Conservation (phyloP, 768 basidiomycete genomes). For the Rhizopogon sp. region DNA sequence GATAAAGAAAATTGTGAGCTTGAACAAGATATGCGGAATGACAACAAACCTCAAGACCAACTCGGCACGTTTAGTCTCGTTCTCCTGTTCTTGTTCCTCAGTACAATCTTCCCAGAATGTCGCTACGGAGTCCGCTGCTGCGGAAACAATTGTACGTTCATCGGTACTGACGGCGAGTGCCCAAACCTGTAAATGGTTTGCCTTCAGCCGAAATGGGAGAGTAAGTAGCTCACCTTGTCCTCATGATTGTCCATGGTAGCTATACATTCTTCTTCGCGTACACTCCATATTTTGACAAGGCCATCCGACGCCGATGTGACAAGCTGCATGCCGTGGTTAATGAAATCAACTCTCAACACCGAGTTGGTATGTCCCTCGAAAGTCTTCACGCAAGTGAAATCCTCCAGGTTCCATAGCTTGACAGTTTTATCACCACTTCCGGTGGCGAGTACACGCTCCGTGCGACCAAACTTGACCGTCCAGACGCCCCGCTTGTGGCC, state of each 20-base stretch:
- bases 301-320: slow-evolving; percentile 93
- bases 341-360: slow-evolving; percentile 87
- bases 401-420: slow-evolving; percentile 90
- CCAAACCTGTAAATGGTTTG: slow-evolving; percentile 71
- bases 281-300: slow-evolving; percentile 92
- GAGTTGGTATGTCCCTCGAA: slow-evolving; percentile 99
- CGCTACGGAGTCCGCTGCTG: slow-evolving; percentile 92
- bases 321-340: slow-evolving; percentile 79
- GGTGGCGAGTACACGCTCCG: slow-evolving; percentile 82
- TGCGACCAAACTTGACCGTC: slow-evolving; percentile 83
- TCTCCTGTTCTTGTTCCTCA: slow-evolving; percentile 72
- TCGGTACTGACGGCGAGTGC: slow-evolving; percentile 81
- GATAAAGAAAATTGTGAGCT: slow-evolving; percentile 10
- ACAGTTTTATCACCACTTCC: slow-evolving; percentile 95
- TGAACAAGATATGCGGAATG: background rate
- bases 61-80: slow-evolving; percentile 65
- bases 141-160: slow-evolving; percentile 83
- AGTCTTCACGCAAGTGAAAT: slow-evolving; percentile 91
- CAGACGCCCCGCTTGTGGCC: slow-evolving; percentile 98
- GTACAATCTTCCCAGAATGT: slow-evolving; percentile 98
- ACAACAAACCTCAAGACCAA: slow-evolving; percentile 72
- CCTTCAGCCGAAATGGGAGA: slow-evolving; percentile 1
- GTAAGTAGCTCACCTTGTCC: slow-evolving; percentile 67
- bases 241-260: slow-evolving; percentile 95
- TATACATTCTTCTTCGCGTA: slow-evolving; percentile 81